Evolutionary conservation across 257 asterid species (phyloP).

Genomic region (Echites panduratus): DNA sequence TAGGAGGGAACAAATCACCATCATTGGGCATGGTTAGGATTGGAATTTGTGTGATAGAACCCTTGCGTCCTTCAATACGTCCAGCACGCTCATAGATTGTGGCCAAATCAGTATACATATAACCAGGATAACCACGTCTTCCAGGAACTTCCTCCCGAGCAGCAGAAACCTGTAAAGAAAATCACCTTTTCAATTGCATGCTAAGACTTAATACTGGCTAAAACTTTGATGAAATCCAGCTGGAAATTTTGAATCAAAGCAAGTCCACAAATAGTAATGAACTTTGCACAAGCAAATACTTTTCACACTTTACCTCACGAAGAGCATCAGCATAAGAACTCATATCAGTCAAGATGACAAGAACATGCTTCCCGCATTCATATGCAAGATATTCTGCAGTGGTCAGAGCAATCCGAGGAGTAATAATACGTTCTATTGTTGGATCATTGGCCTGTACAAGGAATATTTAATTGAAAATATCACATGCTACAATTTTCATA

Average conservation of each 20-base stretch:
- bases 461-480: constrained; percentile 17
- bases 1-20: constrained; percentile 37
- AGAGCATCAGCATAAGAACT: constrained; percentile 99
- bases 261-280: not conserved
- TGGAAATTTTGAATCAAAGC: too few species aligned
- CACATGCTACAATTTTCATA: constrained; percentile 12
- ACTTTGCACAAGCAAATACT: not conserved
- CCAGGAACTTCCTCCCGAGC: constrained; percentile 99
- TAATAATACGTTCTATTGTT: constrained; percentile 90
- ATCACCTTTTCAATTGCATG: constrained; percentile 9
- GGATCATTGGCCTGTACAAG: constrained; percentile 86
- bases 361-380: constrained; percentile 97
- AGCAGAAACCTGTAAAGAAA: constrained; percentile 74
- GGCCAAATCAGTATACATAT: constrained; percentile 97
- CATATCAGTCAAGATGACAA: constrained; percentile 97
- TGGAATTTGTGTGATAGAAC: constrained; percentile 96
- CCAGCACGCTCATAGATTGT: constrained; percentile 99
- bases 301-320: constrained; percentile 68
- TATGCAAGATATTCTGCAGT: constrained; percentile 96
- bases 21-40: constrained; percentile 98
- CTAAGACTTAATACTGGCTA: not conserved
- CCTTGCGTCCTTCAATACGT: constrained; percentile 95
- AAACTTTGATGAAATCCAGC: too few species aligned
- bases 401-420: constrained; percentile 95
- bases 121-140: constrained; percentile 90